Conservation (phyloP, 352 stramenopile species). For the Globisporangium abappressorium region DNA sequence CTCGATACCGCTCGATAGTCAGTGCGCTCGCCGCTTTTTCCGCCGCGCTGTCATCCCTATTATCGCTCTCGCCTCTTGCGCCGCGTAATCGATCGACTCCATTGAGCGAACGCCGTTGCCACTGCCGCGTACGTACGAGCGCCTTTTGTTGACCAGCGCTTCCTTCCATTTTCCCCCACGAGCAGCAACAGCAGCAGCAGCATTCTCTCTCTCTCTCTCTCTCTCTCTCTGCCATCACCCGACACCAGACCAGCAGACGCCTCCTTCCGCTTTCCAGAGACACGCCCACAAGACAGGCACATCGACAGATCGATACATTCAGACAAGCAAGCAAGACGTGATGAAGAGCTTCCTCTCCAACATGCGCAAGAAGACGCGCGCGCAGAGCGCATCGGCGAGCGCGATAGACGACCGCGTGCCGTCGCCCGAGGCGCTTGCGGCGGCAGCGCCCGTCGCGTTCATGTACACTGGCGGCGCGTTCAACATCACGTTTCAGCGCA, state of each 20-base stretch:
- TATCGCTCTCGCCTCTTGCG: background rate
- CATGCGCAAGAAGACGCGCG: conserved; percentile 26
- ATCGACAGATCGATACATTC: conserved; percentile 1
- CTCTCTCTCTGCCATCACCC: background rate
- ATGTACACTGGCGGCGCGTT: conserved; percentile 35
- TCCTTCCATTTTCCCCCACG: conserved; percentile 1
- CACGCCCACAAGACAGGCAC: background rate
- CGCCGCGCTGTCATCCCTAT: background rate
- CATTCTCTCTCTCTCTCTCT: background rate
- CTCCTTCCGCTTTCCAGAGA: conserved; percentile 1
- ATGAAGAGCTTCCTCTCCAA: conserved; percentile 20
- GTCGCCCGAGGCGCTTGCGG: background rate
- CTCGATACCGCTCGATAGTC: background rate
- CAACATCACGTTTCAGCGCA: conserved; percentile 39
- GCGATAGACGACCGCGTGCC: background rate
- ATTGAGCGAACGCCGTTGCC: background rate
- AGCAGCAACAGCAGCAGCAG: background rate
- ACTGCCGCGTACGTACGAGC: background rate
- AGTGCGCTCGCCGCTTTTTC: background rate
- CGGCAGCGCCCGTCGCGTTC: conserved; percentile 11
- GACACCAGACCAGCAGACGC: background rate
- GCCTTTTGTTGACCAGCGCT: background rate
- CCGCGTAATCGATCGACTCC: background rate
- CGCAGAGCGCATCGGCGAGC: conserved; percentile 11
- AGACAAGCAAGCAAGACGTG: background rate